Percentiles rank a stretch among this genome's conserved stretches.
Evolutionary conservation across 164 flowering plant species (phyloP).

Genomic region (Nymphaea thermarum): DNA sequence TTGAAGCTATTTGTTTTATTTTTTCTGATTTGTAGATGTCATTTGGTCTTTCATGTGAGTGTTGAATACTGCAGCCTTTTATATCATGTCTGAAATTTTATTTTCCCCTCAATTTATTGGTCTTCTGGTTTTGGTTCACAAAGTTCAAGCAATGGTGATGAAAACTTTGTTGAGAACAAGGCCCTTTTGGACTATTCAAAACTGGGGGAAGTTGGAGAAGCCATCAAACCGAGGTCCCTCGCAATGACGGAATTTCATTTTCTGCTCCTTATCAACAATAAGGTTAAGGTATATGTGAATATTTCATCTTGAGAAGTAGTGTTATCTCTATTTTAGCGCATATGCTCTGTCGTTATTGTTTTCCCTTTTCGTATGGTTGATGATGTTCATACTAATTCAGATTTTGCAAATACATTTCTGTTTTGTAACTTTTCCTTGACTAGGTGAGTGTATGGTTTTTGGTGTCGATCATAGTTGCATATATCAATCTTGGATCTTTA

Average conservation of each 20-base stretch:
- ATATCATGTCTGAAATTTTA: neutral
- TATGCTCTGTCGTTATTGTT: no score
- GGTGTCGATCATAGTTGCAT: no score
- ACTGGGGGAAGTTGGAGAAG: constrained; percentile 58
- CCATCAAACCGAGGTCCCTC: constrained; percentile 73
- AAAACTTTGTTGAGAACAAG: constrained; percentile 98
- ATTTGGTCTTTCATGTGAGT: neutral
- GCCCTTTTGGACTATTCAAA: constrained; percentile 80
- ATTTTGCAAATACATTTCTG: no score
- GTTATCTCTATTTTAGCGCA: no score
- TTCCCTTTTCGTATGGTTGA: no score
- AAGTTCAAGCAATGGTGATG: constrained; percentile 79
- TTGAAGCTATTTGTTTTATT: no score
- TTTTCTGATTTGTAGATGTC: no score
- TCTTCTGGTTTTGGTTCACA: neutral
- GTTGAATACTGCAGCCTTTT: neutral
- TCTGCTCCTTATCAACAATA: constrained; percentile 84
- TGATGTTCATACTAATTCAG: no score
- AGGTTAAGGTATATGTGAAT: constrained; percentile 57
- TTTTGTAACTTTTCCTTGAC: no score
- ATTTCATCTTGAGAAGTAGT: no score
- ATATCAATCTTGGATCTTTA: no score
- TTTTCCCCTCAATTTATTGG: neutral
- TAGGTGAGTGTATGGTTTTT: no score
- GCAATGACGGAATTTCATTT: constrained; percentile 91